Percentiles rank a stretch among this genome's conserved stretches.
These are phyloP conservation scores for Glomus cerebriforme DNA, from an alignment of 192 early-diverging fungal genomes.

Conservation along the genomic window DNA sequence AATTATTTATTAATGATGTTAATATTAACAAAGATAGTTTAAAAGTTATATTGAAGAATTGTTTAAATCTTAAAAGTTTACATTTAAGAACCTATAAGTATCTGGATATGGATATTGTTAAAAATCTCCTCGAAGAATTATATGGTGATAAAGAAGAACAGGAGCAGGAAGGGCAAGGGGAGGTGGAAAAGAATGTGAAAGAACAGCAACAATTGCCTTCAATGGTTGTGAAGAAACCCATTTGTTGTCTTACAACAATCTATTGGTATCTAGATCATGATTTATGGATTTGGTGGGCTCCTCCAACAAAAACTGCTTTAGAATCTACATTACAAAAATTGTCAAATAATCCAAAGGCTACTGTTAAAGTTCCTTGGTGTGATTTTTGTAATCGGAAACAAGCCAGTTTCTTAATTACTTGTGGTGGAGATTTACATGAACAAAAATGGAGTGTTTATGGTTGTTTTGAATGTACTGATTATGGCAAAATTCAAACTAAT, in stretches of 20 bases:
- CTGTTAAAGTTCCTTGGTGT: conserved; percentile 9
- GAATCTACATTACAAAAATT: not conserved
- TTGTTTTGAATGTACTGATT: conserved; percentile 14
- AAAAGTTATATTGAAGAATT: not conserved
- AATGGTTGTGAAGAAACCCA: not conserved
- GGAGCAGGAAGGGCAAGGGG: not conserved
- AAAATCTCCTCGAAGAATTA: conserved; percentile 10
- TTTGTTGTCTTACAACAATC: not conserved
- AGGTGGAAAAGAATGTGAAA: not conserved
- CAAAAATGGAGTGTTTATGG: conserved; percentile 2
- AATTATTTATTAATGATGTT: conserved; percentile 12
- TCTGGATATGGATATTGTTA: conserved; percentile 2
- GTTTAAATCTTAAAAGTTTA: conserved; percentile 1
- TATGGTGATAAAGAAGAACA: not conserved
- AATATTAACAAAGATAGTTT: not conserved
- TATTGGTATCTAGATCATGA: conserved; percentile 5
- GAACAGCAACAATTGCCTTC: not conserved
- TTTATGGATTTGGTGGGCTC: not conserved
- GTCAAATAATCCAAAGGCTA: not conserved
- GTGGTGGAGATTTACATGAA: not conserved
- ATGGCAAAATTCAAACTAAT: not conserved
- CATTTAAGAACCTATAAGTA: conserved; percentile 13
- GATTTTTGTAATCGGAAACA: not conserved
- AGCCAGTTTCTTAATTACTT: not conserved
- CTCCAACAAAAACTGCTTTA: not conserved